Evolutionary conservation across 164 flowering plant species (phyloP).

Genomic region (Tetracentron sinense): DNA sequence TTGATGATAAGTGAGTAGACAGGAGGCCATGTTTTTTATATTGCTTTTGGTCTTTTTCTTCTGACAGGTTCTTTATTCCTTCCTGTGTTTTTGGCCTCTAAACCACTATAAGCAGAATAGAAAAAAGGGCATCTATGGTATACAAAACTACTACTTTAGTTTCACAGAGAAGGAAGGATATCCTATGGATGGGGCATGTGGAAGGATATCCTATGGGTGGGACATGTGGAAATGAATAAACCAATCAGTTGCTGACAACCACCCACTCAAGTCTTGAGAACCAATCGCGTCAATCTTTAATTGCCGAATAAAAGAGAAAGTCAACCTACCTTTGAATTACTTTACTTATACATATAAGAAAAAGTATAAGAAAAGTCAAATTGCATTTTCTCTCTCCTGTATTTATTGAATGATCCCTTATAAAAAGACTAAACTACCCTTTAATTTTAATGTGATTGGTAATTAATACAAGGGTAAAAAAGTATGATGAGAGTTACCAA

Average conservation of each 20-base stretch:
- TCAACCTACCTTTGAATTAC: no score
- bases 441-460: no score
- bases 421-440: no score
- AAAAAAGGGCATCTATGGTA: not conserved
- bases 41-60: slow-evolving; percentile 13
- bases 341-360: no score
- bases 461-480: no score
- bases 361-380: no score
- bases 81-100: slow-evolving; percentile 15
- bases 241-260: not conserved
- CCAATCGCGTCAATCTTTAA: not conserved
- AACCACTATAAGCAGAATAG: not conserved
- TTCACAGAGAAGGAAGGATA: not conserved
- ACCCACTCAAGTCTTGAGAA: not conserved
- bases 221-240: not conserved
- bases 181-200: not conserved
- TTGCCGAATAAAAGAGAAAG: no score
- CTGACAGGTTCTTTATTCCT: slow-evolving; percentile 14
- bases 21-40: slow-evolving; percentile 16
- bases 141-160: not conserved
- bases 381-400: no score
- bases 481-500: no score
- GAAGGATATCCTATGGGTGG: not conserved
- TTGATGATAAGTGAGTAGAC: slow-evolving; percentile 6
- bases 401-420: no score